Evolutionary conservation across 2,329 filamentous ascomycete genomes (phyloP).

Genomic region (Metarhizium rileyi): DNA sequence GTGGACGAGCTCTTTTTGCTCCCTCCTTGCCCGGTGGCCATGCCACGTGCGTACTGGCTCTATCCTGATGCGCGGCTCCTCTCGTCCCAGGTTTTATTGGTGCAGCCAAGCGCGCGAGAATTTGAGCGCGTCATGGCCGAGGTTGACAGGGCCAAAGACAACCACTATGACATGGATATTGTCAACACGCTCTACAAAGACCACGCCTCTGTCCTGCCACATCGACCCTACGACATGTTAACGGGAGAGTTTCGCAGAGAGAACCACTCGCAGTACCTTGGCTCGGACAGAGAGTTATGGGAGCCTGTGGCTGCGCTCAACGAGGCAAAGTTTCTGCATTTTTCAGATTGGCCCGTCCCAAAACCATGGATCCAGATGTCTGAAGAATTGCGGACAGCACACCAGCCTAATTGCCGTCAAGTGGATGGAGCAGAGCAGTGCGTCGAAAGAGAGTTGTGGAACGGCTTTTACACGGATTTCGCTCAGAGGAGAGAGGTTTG

Average conservation of each 20-base stretch:
- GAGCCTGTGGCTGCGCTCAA: conserved; percentile 41
- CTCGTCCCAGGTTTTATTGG: conserved; percentile 48
- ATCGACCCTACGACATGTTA: conserved; percentile 51
- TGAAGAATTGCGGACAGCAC: conserved; percentile 2
- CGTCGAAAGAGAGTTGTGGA: too few species aligned
- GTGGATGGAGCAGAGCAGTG: too few species aligned
- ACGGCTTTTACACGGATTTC: conserved; percentile 39
- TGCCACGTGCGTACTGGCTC: conserved; percentile 65
- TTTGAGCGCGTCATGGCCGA: conserved; percentile 26
- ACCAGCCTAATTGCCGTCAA: conserved; percentile 12
- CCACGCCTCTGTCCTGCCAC: conserved; percentile 51
- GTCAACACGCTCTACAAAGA: conserved; percentile 52
- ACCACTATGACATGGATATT: conserved; percentile 57
- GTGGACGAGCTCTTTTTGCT: conserved; percentile 66
- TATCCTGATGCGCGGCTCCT: conserved; percentile 42
- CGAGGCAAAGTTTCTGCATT: conserved; percentile 59
- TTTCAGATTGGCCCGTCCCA: conserved; percentile 61
- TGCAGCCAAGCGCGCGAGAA: conserved; percentile 46
- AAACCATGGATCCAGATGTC: conserved; percentile 39
- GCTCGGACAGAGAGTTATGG: conserved; percentile 40
- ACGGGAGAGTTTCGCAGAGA: conserved; percentile 51
- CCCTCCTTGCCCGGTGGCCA: conserved; percentile 49
- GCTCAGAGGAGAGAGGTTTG: conserved; percentile 1
- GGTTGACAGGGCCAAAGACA: conserved; percentile 14
- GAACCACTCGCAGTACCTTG: conserved; percentile 35